Conservation (phyloP, 257 asterid genomes). For the Capsicum rhomboideum region DNA sequence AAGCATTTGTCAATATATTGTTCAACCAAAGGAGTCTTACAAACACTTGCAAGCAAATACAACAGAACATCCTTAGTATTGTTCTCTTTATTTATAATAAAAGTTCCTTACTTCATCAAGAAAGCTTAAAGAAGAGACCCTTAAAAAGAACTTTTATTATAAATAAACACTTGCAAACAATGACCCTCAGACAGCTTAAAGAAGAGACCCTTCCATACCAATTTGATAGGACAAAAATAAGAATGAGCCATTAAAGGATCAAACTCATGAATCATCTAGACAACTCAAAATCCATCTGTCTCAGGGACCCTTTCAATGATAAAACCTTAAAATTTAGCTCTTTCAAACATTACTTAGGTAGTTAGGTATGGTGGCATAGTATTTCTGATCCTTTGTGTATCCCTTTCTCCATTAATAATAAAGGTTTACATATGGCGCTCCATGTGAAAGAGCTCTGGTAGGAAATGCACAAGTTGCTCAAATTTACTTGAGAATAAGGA, state of each 20-base stretch:
- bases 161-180: neutral
- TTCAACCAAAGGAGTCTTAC: neutral
- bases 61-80: neutral
- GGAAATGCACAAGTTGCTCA: neutral
- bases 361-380: too few relatives aligned
- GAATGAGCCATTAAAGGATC: neutral
- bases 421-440: too few relatives aligned
- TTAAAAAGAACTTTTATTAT: too few relatives aligned
- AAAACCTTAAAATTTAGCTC: neutral
- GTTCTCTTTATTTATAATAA: neutral
- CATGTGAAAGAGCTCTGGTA: neutral
- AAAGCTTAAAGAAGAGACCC: neutral
- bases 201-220: neutral
- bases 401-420: too few relatives aligned
- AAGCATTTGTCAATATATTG: neutral
- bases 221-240: neutral
- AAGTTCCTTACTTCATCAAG: neutral
- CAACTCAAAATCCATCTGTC: neutral
- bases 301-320: neutral
- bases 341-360: neutral
- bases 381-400: too few relatives aligned
- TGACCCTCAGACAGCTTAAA: neutral
- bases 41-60: neutral
- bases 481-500: neutral
- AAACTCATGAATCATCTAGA: neutral